Percentiles rank a stretch among this genome's conserved stretches.
These are phyloP conservation scores for Akanthomyces uredinophilus DNA, from an alignment of 2,329 filamentous ascomycete species.

Conservation along the genomic window DNA sequence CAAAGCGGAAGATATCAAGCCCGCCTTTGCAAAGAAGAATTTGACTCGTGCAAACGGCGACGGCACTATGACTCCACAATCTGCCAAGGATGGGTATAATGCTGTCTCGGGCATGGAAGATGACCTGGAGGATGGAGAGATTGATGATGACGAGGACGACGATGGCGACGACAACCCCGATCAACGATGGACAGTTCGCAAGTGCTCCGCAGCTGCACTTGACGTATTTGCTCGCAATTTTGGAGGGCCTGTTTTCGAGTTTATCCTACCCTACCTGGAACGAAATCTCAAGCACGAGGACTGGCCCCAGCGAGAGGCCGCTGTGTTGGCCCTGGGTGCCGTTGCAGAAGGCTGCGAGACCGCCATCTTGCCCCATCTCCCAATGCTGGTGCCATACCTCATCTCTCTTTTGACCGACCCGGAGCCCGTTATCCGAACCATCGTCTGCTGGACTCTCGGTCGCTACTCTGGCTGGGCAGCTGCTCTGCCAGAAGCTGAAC, in stretches of 20 bases:
- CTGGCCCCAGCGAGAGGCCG: constrained; percentile 90
- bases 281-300: constrained; percentile 82
- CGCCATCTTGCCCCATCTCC: constrained; percentile 83
- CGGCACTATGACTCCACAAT: constrained; percentile 45
- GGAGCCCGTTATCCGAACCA: constrained; percentile 89
- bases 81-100: constrained; percentile 49
- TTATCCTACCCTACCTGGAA: constrained; percentile 87
- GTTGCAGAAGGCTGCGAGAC: constrained; percentile 93
- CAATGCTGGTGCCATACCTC: constrained; percentile 84
- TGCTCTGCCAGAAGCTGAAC: constrained; percentile 63
- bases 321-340: constrained; percentile 87
- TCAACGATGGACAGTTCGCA: constrained; percentile 89
- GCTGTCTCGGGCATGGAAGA: constrained; percentile 60
- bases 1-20: constrained; percentile 83
- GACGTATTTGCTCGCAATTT: constrained; percentile 94
- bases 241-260: constrained; percentile 79
- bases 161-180: constrained; percentile 81
- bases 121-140: constrained; percentile 79
- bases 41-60: constrained; percentile 52
- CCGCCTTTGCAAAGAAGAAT: constrained; percentile 74
- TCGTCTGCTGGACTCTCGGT: constrained; percentile 96
- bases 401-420: constrained; percentile 77
- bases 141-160: constrained; percentile 68
- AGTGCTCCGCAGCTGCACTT: constrained; percentile 92
- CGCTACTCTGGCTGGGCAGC: constrained; percentile 92